Percentiles rank a stretch among this genome's conserved stretches.
Evolutionary conservation across 2,329 filamentous ascomycete species (phyloP).

Genomic region (Aspergillus japonicus): DNA sequence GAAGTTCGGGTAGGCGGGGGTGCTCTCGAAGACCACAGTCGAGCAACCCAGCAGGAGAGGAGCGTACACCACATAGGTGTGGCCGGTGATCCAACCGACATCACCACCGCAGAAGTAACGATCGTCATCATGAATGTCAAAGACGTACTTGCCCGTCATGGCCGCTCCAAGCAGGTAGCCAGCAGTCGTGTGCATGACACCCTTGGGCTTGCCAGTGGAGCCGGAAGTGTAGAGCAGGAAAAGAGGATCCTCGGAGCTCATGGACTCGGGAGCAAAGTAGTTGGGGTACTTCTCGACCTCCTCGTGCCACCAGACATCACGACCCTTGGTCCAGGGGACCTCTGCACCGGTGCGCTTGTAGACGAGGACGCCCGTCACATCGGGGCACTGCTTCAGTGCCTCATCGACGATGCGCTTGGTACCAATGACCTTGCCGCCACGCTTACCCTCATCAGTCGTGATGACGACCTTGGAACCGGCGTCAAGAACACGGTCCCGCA

Average conservation of each 20-base stretch:
- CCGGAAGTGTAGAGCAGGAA: conserved; percentile 98
- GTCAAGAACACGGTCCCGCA: conserved; percentile 91
- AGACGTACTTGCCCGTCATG: conserved; percentile 95
- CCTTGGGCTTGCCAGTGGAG: conserved; percentile 97
- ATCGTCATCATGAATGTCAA: conserved; percentile 93
- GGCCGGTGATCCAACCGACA: conserved; percentile 98
- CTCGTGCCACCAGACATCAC: conserved; percentile 98
- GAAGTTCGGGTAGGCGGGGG: conserved; percentile 95
- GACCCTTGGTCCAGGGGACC: conserved; percentile 82
- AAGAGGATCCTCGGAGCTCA: conserved; percentile 92
- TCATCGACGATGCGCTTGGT: conserved; percentile 99
- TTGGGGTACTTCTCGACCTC: conserved; percentile 94
- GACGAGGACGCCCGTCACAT: conserved; percentile 80
- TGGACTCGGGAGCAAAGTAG: conserved; percentile 83
- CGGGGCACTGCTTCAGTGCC: conserved; percentile 91
- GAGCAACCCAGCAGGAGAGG: conserved; percentile 88
- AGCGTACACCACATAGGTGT: conserved; percentile 97
- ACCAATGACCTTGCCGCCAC: conserved; percentile 92
- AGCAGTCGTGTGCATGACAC: conserved; percentile 94
- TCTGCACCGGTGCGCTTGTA: conserved; percentile 94
- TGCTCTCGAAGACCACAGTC: conserved; percentile 97
- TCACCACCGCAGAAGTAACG: conserved; percentile 97
- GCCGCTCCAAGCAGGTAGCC: conserved; percentile 95
- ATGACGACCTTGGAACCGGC: conserved; percentile 91
- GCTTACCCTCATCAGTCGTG: conserved; percentile 95